Base-by-base conservation (phyloP, 2,329 filamentous ascomycete species). In the Didymella exigua region DNA sequence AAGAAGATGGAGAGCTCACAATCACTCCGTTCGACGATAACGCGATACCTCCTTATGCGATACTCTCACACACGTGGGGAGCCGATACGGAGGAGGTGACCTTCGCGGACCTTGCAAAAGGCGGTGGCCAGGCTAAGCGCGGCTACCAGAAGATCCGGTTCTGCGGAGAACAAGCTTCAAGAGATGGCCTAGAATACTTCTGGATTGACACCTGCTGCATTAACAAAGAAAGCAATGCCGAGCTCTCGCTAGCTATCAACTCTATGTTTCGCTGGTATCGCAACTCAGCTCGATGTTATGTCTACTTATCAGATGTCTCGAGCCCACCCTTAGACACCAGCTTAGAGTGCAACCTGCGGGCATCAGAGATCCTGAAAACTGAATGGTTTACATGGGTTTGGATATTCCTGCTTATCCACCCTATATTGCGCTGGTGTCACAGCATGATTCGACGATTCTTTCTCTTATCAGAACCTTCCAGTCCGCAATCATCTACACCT, bases 111-210 rank as follows among this genome's bases (percentile, higher is more conserved):
- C 11, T 66, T 5, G 16, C 13, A 30, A 33, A 50, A 18, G 26
- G 34, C 42, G 26, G 45, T 14, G 30, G 43, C 27, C 19, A 16
- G 21, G 34, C 11, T 2, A 63, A 59, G 27, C 19, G 23, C 29
- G 62, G 59, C 29, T 54, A 59, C 36, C 14, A 49, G 13, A 67
- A 69, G 37, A 44, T 67, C 19, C 21, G 27, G 21, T 63, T 61
- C 41, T 64, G 58, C 38, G 54, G 13, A 36, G 3, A 30, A 4
- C 10, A 37, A 7, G 18, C 18, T 13, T 18, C 34, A 5, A 3
- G 3, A 16, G 19, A 41, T 9, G 27, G 36, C 13, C 10, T 48
- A 3, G 1, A 24, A 14, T 16, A 48, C 26, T 49, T 6, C 2
- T 36, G 33, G 33, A 18, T 36, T 2, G 33, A 36, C 33, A 36